phyloP scores from a whole-genome alignment of 345 rosid genomes.

The Punica granatum region DNA sequence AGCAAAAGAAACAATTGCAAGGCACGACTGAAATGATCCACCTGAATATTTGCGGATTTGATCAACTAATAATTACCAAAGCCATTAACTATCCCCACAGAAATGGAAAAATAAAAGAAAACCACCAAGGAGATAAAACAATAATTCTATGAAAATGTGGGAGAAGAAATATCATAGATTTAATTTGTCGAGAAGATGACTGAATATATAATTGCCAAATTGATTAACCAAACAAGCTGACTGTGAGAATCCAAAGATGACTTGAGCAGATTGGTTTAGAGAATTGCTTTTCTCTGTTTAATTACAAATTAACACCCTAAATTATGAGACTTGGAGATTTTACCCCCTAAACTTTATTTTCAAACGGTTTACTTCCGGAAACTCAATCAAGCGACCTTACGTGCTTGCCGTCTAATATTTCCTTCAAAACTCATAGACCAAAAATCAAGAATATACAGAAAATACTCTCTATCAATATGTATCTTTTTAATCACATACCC shows the following conservation, averaged over 20 bases:
- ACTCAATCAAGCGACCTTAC: no score
- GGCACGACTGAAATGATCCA: no score
- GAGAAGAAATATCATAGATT: background rate
- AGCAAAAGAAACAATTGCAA: no score
- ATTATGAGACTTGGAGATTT: background rate
- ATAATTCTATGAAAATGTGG: background rate
- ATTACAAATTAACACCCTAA: background rate
- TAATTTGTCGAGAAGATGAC: background rate
- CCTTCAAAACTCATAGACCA: no score
- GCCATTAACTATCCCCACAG: no score
- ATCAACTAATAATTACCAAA: no score
- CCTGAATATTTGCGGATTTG: no score
- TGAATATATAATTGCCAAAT: background rate
- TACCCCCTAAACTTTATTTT: background rate
- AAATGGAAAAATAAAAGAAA: background rate
- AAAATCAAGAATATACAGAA: no score
- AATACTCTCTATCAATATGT: no score
- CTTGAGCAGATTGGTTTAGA: constrained; percentile 3
- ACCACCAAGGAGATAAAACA: background rate
- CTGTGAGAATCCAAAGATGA: background rate
- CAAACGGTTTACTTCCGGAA: background rate
- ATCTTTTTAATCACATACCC: no score
- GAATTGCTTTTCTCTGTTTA: background rate
- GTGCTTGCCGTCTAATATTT: no score
- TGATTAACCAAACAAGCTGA: background rate